Evolutionary conservation across 768 basidiomycete species (phyloP).

Genomic region (Leccinum rimulosum): DNA sequence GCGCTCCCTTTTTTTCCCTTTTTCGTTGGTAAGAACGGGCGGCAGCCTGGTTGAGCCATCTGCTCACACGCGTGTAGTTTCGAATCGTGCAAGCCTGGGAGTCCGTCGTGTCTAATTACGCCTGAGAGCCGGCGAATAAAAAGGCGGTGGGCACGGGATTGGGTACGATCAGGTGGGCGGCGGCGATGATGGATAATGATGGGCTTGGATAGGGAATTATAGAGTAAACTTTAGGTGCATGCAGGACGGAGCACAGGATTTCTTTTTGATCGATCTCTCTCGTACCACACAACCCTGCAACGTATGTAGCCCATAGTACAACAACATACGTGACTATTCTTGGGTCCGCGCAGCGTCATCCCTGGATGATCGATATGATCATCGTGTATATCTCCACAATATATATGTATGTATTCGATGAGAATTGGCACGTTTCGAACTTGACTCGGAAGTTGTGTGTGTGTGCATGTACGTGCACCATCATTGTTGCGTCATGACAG

Average conservation of each 20-base stretch:
- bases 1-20: not conserved
- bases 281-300: not conserved
- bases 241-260: not conserved
- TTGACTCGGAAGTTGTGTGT: not conserved
- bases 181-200: constrained; percentile 2
- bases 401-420: not conserved
- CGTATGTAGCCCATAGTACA: not conserved
- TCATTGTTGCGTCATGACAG: not conserved
- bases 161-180: not conserved
- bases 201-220: constrained; percentile 4
- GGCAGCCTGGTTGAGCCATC: not conserved
- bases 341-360: constrained; percentile 1
- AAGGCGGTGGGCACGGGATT: not conserved
- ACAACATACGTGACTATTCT: constrained; percentile 4
- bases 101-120: constrained; percentile 12
- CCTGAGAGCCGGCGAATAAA: constrained; percentile 18
- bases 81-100: constrained; percentile 20
- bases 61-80: constrained; percentile 22
- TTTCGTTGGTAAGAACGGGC: constrained; percentile 5
- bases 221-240: not conserved
- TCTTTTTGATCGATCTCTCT: constrained; percentile 4
- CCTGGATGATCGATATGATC: constrained; percentile 6
- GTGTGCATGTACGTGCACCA: not conserved
- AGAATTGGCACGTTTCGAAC: not conserved
- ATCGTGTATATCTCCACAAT: not conserved